Evolutionary conservation across 2,329 filamentous ascomycete genomes (phyloP), one percentile per base, ranked within the genome.

Genomic region (Fusarium kyushuense): DNA sequence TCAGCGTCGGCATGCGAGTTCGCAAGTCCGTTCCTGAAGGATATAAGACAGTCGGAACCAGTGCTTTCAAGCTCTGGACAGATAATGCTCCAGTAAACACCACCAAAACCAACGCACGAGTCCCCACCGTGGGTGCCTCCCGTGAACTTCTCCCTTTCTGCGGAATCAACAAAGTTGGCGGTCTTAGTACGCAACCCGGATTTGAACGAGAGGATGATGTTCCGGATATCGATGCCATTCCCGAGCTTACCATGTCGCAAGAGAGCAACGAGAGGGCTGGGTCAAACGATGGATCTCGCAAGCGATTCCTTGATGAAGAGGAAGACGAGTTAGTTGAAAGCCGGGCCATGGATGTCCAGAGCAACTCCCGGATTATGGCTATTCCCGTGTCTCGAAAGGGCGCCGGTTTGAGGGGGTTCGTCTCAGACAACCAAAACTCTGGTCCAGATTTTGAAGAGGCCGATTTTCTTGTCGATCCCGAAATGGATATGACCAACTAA

Each of bases 21-120:
- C 91, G 95, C 76, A 98, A 98, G 82, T 92, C 92, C 13, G 92
- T 98, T 10, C 91, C 93, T 1, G 94, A 97, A 77, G 95, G 95
- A 62, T 97, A 97, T 85, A 96, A 97, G 82, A 97, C 92, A 3
- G 78, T 77, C 67, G 73, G 76, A 53, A 81, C 83, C 63, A 82
- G 80, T 69, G 78, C 75, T 48, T 88, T 87, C 74, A 80, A 84
- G 46, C 79, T 89, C 23, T 88, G 85, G 79, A 80, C 79, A 16
- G 79, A 81, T 59, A 75, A 71, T 58, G 72, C 75, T 19, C 62
- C 73, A 19, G 30, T 62, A 21, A 36, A 71, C 17, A 55, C 64
- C 25, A 30, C 63, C 11, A 58, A 70, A 4, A 23, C 52, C 16
- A 29, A 49, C 16, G 12, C 46, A 38, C 61, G 38, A 41, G 23